Evolutionary conservation across 2,329 filamentous ascomycete species (phyloP), one percentile per base, ranked within the genome.

Genomic region (Aspergillus caelatus): DNA sequence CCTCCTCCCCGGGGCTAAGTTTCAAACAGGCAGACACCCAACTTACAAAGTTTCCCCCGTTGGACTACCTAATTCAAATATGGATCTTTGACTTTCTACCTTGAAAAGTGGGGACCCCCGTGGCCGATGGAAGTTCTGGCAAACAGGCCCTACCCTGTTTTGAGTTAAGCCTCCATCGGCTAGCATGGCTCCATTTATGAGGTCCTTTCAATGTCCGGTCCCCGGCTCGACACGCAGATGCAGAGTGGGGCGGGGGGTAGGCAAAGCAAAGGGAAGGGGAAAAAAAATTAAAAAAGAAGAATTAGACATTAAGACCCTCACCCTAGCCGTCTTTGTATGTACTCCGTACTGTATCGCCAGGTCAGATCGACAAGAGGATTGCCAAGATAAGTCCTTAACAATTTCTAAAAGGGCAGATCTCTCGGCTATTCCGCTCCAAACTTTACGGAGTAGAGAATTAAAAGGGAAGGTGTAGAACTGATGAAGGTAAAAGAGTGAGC

Each of bases 281-380:
- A 26, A 26, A 26, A 21, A 41, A 45, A 30, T n/a, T n/a, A 39
- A 28, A 30, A 34, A 43, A 54, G 5, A 23, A 30, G n/a, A 41
- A 46, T 48, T 48, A 59, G 32, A 55, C n/a, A 55, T 39, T 19
- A 23, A 55, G 32, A 55, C 52, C 21, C 34, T 55, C 34, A 21
- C 6, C 9, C 32, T 55, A 39, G 32, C 52, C 52, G 32, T 39
- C 52, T 36, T 55, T 21, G 52, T 26, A 26, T 26, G 26, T 26
- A 26, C 26, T 26, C 4, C 26, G 26, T 36, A 26, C 28, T 39
- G 32, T 55, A 52, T 28, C 26, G 32, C 46, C 61, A 52, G 61
- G 56, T 59, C 55, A 36, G 66, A 68, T 68, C 65, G 59, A 41
- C 65, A 52, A 52, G 21, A 55, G 34, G 36, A 61, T 65, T 68